Evolutionary conservation across 2,329 filamentous ascomycete species (phyloP).

Genomic region (Drechslerella dactyloides): DNA sequence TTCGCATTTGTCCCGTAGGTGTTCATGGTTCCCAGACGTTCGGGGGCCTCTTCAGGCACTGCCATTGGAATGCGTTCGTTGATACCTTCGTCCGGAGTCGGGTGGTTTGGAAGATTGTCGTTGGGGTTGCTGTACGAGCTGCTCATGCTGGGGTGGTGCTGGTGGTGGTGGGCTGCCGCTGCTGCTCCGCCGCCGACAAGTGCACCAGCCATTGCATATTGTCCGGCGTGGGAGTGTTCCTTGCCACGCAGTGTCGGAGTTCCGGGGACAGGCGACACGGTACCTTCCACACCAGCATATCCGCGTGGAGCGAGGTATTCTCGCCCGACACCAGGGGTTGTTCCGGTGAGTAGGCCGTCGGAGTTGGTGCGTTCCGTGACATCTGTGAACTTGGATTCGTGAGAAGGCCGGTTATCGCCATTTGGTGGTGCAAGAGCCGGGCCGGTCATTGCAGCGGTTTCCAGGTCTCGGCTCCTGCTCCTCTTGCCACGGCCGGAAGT

Average conservation of each 20-base stretch:
- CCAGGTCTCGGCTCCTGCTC: slow-evolving; percentile 23
- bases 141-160: slow-evolving; percentile 43
- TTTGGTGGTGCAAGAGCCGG: slow-evolving; percentile 32
- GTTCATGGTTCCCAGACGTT: slow-evolving; percentile 46
- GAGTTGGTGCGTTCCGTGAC: slow-evolving; percentile 38
- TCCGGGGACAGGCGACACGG: slow-evolving; percentile 26
- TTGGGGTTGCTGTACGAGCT: slow-evolving; percentile 6
- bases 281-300: slow-evolving; percentile 18
- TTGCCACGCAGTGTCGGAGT: slow-evolving; percentile 21
- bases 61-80: slow-evolving; percentile 28
- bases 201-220: slow-evolving; percentile 45
- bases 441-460: slow-evolving; percentile 25
- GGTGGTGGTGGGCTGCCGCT: slow-evolving; percentile 23
- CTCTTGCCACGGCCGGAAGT: slow-evolving; percentile 40
- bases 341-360: slow-evolving; percentile 29
- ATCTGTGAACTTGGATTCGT: slow-evolving; percentile 49
- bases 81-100: slow-evolving; percentile 32
- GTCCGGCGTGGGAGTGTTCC: slow-evolving; percentile 36
- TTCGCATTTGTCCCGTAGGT: slow-evolving; percentile 36
- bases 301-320: slow-evolving; percentile 47
- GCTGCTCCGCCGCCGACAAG: slow-evolving; percentile 35
- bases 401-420: slow-evolving; percentile 32
- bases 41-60: slow-evolving; percentile 13
- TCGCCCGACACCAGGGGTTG: slow-evolving; percentile 14
- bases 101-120: slow-evolving; percentile 33